Base-by-base conservation (phyloP, 31 red algal genomes). In the Asparagopsis taxiformis region DNA sequence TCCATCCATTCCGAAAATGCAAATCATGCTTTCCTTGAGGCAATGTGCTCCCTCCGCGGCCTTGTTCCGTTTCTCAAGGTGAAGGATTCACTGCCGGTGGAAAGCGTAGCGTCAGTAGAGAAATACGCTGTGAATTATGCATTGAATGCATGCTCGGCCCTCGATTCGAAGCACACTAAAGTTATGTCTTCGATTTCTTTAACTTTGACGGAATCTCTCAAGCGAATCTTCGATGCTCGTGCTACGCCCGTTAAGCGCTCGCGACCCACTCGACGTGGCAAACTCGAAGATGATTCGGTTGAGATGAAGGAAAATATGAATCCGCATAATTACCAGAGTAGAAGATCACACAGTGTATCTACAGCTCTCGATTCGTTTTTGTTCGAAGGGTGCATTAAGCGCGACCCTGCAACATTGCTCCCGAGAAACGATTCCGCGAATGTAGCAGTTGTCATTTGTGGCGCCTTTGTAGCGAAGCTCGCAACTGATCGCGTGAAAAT, bases 71-170 rank as follows among this genome's bases (percentile, higher is more conserved):
- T 61, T 43, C 55, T 83, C 31, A 62, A 65, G 24, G 37, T 23
- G 25, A 72, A 72, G 57, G 49, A 57, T 10, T 29, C 59, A 35
- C 65, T 65, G 41, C 65, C 52, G 20, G 15, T 58, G 31, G 43
- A 62, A 1, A 83, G 35, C 34, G 50, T 63, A 1, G 65, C 79
- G 25, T 19, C 41, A 2, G 59, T 83, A n/a, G 79, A 83, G 50
- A 72, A 55, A 43, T 63, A 72, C 53, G 35, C 67, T 13, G 79
- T 83, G 8, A 83, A 83, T 31, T 64, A 83, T 50, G 79, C 54
- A 19, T 21, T 43, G 13, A n/a, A 21, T 8, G 24, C 55, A 19
- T 32, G 55, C 17, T 44, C 36, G 6, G 29, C 23, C 28, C 23
- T 17, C 22, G 54, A 51, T 24, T 33, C 35, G 13, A 16, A 44